Evolutionary conservation across 257 asterid genomes (phyloP).

Genomic region (Linaria vulgaris): DNA sequence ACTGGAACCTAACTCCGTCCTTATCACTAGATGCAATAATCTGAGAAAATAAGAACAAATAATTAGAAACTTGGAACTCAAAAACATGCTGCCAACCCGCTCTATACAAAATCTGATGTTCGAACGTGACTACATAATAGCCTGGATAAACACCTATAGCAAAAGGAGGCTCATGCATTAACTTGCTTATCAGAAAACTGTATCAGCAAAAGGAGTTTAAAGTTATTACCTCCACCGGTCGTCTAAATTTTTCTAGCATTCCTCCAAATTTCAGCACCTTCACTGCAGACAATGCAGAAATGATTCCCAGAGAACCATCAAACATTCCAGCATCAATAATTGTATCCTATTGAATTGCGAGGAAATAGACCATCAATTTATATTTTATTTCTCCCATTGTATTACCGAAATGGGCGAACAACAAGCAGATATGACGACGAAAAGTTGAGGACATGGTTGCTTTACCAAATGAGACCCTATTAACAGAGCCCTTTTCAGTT

Average conservation of each 20-base stretch:
- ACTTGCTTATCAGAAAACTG: conserved; percentile 1
- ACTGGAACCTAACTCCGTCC: conserved; percentile 98
- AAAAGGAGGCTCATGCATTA: conserved; percentile 3
- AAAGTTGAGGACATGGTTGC: conserved; percentile 28
- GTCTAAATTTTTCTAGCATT: conserved; percentile 56
- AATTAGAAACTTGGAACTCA: neutral
- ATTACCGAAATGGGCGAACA: neutral
- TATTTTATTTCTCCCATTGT: too few species aligned
- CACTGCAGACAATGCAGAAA: conserved; percentile 76
- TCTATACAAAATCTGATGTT: neutral
- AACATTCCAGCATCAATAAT: conserved; percentile 91
- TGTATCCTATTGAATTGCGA: conserved; percentile 63
- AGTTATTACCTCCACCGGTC: conserved; percentile 83
- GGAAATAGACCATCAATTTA: too few species aligned
- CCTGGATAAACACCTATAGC: conserved; percentile 7
- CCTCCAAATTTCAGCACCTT: conserved; percentile 69
- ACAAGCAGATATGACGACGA: conserved; percentile 3
- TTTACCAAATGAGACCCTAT: conserved; percentile 98
- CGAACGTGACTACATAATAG: neutral
- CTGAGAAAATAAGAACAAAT: conserved; percentile 35
- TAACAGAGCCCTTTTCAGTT: conserved; percentile 77
- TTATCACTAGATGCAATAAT: conserved; percentile 96
- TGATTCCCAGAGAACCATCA: conserved; percentile 88
- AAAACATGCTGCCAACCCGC: conserved; percentile 2
- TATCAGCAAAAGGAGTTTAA: neutral